Evolutionary conservation across 2,329 filamentous ascomycete species (phyloP).

Genomic region (Ambrosiella beaveri): DNA sequence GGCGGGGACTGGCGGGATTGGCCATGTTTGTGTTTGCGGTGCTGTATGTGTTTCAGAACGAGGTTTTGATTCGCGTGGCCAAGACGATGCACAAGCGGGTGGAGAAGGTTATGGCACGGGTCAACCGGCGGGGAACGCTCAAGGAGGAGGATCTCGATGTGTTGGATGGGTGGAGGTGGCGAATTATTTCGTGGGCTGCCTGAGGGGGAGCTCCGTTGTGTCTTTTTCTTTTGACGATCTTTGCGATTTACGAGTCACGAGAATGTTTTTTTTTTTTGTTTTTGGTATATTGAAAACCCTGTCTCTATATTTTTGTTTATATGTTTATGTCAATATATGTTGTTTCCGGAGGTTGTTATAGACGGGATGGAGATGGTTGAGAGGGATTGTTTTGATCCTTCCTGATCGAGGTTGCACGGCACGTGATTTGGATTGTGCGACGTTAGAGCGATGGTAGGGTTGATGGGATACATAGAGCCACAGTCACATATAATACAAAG

Average conservation of each 20-base stretch:
- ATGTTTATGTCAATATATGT: too few species aligned
- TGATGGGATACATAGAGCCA: too few species aligned
- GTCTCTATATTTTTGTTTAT: not conserved
- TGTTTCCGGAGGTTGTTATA: too few species aligned
- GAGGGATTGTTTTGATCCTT: too few species aligned
- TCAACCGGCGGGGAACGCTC: conserved; percentile 29
- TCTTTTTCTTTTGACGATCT: not conserved
- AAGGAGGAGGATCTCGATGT: conserved; percentile 31
- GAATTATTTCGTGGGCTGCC: conserved; percentile 30
- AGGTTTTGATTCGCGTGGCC: conserved; percentile 37
- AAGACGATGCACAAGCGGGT: conserved; percentile 33
- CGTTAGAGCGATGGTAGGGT: too few species aligned
- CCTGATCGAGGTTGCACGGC: too few species aligned
- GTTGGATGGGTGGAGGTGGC: conserved; percentile 39
- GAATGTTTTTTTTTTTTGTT: not conserved
- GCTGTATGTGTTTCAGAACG: conserved; percentile 41
- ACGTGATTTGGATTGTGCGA: too few species aligned
- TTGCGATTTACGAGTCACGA: not conserved
- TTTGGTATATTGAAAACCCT: not conserved
- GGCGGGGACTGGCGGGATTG: conserved; percentile 28
- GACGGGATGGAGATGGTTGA: too few species aligned
- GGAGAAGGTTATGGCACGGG: conserved; percentile 24
- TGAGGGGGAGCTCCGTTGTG: not conserved
- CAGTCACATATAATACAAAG: too few species aligned
- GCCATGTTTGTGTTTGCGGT: conserved; percentile 39